Evolutionary conservation across 2,329 filamentous ascomycete genomes (phyloP), one percentile per base, ranked within the genome.

Genomic region (Cladophialophora chaetospira): DNA sequence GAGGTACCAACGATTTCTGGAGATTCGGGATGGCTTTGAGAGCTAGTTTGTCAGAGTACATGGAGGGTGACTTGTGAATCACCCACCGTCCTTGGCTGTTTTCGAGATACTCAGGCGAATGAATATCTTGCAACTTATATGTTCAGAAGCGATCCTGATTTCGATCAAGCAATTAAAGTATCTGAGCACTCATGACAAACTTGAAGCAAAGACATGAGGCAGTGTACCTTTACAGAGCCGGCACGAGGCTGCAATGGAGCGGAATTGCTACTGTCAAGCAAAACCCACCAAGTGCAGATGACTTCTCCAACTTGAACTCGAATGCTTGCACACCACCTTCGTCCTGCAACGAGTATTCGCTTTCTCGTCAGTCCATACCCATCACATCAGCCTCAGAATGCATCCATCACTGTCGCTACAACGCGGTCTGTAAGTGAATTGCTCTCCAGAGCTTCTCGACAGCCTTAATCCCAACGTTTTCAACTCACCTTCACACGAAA

Each of bases 1-100:
- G 17, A 69, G 76, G 52, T 82, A 82, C 57, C 63, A 72, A 46
- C 71, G 72, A 23, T 81, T 80, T 61, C 65, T 82, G 26, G 72
- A 73, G 53, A 76, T 79, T 61, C 73, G 79, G 26, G 79, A 81
- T 62, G 73, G 74, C 21, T 67, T 63, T 23, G 57, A 23, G 42
- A 53, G 4, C 33, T 50, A 52, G 26, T 21, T 11, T 2, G 3
- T 23, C 9, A 25, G 19, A n/a, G 11, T 11, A 19, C 11, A 5
- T 8, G 28, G 40, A 17, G 23, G 4, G 42, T 25, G 42, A n/a
- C 42, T 28, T 44, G 19, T n/a, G n/a, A n/a, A n/a, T n/a, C n/a
- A n/a, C n/a, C n/a, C n/a, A n/a, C n/a, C n/a, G n/a, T n/a, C n/a
- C n/a, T n/a, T n/a, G n/a, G n/a, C n/a, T n/a, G n/a, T n/a, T n/a